Percentiles rank a stretch among this genome's conserved stretches.
Evolutionary conservation across 805 yeast species (phyloP).

Genomic region (Ogataea neopini): DNA sequence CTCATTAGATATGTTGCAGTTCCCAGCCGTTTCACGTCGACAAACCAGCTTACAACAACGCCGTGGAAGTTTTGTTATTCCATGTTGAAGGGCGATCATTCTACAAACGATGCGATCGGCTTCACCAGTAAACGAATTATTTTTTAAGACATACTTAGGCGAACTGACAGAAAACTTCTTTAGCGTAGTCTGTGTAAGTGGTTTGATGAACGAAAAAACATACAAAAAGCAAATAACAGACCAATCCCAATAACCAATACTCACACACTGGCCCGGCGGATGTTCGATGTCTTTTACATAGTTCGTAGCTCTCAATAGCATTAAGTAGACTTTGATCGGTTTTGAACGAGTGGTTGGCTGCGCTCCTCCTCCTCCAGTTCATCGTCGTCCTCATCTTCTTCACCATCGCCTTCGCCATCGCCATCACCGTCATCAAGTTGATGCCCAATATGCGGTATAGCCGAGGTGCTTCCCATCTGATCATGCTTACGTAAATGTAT

Average conservation of each 20-base stretch:
- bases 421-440: slow-evolving; percentile 9
- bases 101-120: not conserved
- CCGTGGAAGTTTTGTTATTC: not conserved
- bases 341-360: not conserved
- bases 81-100: not conserved
- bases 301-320: not conserved
- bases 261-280: not conserved
- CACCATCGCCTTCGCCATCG: slow-evolving; percentile 11
- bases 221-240: not conserved
- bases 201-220: not conserved
- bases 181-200: not conserved
- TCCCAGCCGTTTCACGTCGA: not conserved
- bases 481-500: slow-evolving; percentile 49
- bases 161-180: not conserved
- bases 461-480: slow-evolving; percentile 11
- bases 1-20: not conserved
- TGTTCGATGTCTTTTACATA: not conserved
- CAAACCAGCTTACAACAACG: not conserved
- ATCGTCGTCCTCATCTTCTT: slow-evolving; percentile 5
- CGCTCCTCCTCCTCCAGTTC: not conserved
- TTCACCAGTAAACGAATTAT: not conserved
- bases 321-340: not conserved
- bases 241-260: too few relatives aligned
- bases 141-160: slow-evolving; percentile 3
- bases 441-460: slow-evolving; percentile 2